Evolutionary conservation across 2,329 filamentous ascomycete species (phyloP).

Genomic region (Blumeria graminis): DNA sequence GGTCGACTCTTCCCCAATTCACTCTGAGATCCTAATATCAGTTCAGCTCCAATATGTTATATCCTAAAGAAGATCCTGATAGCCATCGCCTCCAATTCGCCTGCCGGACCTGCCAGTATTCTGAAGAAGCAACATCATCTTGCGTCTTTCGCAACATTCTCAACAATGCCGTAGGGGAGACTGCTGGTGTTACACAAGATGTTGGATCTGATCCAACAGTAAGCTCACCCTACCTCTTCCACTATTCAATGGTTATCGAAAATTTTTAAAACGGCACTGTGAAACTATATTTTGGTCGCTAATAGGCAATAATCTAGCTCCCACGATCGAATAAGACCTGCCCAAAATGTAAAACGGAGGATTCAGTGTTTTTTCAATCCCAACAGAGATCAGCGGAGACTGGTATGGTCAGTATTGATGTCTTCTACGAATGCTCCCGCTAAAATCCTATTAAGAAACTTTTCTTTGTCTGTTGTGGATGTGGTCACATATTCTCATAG

Average conservation of each 20-base stretch:
- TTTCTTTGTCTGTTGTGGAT: conserved; percentile 83
- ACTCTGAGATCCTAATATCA: conserved; percentile 7
- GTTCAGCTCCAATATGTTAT: conserved; percentile 74
- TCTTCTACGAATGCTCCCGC: not conserved
- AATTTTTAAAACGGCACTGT: no score
- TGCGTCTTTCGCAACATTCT: conserved; percentile 94
- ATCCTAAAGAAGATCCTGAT: conserved; percentile 79
- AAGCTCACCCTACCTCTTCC: conserved; percentile 28
- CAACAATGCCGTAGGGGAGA: conserved; percentile 77
- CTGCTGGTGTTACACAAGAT: conserved; percentile 90
- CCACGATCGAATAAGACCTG: conserved; percentile 72
- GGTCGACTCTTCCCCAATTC: conserved; percentile 9
- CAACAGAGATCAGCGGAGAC: conserved; percentile 93
- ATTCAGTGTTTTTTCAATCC: conserved; percentile 97
- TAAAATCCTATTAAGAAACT: conserved; percentile 38
- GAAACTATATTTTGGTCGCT: no score
- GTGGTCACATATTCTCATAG: conserved; percentile 53
- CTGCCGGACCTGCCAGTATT: conserved; percentile 86
- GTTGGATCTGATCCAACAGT: conserved; percentile 96
- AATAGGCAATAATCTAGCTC: conserved; percentile 34
- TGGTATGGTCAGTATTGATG: conserved; percentile 56
- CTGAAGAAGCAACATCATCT: conserved; percentile 61
- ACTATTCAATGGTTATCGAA: not conserved
- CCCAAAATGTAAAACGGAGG: conserved; percentile 60
- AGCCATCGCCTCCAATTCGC: conserved; percentile 76